Conservation (phyloP, 257 asterid species). For the Jasminum sambac region DNA sequence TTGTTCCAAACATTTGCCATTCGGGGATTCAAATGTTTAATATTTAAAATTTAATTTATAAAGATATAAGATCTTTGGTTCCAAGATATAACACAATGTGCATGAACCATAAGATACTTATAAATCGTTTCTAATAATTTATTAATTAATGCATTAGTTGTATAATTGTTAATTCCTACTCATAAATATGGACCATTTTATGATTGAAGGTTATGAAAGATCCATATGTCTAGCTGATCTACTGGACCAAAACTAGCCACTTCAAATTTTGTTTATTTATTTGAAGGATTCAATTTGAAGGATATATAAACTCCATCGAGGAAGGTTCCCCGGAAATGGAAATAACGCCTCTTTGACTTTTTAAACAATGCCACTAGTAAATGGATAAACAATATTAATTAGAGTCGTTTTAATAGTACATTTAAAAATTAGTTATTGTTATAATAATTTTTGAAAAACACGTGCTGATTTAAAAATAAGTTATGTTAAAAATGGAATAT, state of each 20-base stretch:
- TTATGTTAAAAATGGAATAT: too few relatives aligned
- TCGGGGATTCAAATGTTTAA: too few relatives aligned
- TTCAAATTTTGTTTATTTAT: background rate
- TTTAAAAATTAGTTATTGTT: too few relatives aligned
- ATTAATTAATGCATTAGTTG: background rate
- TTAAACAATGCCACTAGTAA: background rate
- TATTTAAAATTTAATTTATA: background rate
- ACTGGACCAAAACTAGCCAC: background rate
- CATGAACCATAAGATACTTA: background rate
- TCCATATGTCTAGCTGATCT: slow-evolving; percentile 32
- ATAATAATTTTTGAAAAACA: too few relatives aligned
- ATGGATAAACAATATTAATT: too few relatives aligned
- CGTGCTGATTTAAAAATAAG: too few relatives aligned
- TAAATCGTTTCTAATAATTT: background rate
- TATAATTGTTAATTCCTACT: background rate
- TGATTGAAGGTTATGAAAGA: slow-evolving; percentile 8
- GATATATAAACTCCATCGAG: background rate
- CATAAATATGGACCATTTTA: slow-evolving; percentile 25
- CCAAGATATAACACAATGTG: background rate
- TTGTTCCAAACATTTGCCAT: too few relatives aligned
- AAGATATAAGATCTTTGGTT: background rate
- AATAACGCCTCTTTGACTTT: background rate
- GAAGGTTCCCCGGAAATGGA: background rate
- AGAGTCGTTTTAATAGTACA: too few relatives aligned
- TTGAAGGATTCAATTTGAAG: background rate